Evolutionary conservation across 1,139 yeast species (phyloP).

Genomic region (Candida anutae): DNA sequence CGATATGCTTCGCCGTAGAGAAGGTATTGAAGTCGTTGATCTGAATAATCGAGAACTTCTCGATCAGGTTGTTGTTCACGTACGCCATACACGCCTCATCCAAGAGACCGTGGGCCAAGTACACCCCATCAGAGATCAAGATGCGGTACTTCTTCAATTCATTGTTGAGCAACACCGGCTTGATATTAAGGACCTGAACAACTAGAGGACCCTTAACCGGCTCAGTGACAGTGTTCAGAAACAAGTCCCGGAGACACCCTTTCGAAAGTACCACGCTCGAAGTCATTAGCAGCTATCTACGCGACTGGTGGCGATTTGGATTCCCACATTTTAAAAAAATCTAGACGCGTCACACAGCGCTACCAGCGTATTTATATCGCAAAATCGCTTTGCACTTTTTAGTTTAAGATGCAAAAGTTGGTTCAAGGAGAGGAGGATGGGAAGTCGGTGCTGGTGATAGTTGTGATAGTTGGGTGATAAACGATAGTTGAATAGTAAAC

Average conservation of each 20-base stretch:
- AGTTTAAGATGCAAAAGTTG: no score
- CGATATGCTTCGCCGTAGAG: slow-evolving; percentile 44
- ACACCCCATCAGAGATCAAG: slow-evolving; percentile 58
- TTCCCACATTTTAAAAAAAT: no score
- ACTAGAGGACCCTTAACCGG: slow-evolving; percentile 22
- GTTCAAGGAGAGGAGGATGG: no score
- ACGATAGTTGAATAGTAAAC: no score
- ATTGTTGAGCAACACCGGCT: slow-evolving; percentile 32
- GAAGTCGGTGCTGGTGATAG: no score
- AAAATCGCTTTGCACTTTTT: no score
- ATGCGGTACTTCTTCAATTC: slow-evolving; percentile 45
- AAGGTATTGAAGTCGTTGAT: slow-evolving; percentile 41
- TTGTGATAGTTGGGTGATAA: no score
- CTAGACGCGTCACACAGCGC: no score
- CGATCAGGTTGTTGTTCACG: slow-evolving; percentile 39
- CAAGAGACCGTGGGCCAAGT: slow-evolving; percentile 56
- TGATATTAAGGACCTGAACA: slow-evolving; percentile 43
- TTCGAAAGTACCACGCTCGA: slow-evolving; percentile 5
- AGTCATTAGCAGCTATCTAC: no score
- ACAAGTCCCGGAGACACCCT: slow-evolving; percentile 10
- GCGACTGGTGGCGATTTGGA: no score
- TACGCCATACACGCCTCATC: slow-evolving; percentile 51
- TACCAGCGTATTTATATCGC: no score
- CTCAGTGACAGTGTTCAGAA: slow-evolving; percentile 8
- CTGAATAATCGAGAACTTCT: slow-evolving; percentile 24